Evolutionary conservation across 2,329 filamentous ascomycete species (phyloP), one percentile per base, ranked within the genome.

Genomic region (Claviceps sp.): DNA sequence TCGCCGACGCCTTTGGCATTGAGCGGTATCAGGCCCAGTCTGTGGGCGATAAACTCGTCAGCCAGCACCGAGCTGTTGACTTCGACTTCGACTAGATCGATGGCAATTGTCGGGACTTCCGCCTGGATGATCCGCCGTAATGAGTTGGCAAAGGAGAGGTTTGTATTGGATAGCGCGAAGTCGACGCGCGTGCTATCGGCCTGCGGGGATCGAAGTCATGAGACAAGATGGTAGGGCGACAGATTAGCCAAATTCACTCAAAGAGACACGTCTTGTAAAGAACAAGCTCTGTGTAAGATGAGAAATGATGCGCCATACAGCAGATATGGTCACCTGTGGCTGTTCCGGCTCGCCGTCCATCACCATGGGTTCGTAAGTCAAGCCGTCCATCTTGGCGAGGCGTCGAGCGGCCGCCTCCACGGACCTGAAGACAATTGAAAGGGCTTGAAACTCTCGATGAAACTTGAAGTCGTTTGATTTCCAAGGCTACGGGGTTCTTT

Each of bases 1-100:
- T 85, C 78, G 58, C 90, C 86, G 60, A 91, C 83, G 63, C 87
- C 86, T 62, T 87, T 86, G 53, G 88, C 87, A 65, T 85, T 83
- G 47, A 98, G 80, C 1, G 93, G 93, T 52, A 97, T 82, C 46
- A 97, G 80, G 36, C 93, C 91, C 14, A 98, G 78, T 45, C 91
- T 85, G 69, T 97, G 91, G 47, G 88, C 85, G 59, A 98, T 83
- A 68, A 97, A 95, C 69, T 98, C 91, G 69, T 98, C 91, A 55
- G 91, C 87, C 14, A 97, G 81, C 4, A 96, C 90, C n/a, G 90
- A 94, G 53, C 86, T 95, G 74, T 98, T 98, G 62, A 78, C 79
- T 64, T 94, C 84, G 58, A 98, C 83, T 68, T 97, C 88, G 56
- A 97, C 90, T 14, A 95, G 79, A 64, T 98, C 91, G 67, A 97